Conservation (phyloP, 2,329 filamentous ascomycete genomes). For the Akanthomyces uredinophilus region DNA sequence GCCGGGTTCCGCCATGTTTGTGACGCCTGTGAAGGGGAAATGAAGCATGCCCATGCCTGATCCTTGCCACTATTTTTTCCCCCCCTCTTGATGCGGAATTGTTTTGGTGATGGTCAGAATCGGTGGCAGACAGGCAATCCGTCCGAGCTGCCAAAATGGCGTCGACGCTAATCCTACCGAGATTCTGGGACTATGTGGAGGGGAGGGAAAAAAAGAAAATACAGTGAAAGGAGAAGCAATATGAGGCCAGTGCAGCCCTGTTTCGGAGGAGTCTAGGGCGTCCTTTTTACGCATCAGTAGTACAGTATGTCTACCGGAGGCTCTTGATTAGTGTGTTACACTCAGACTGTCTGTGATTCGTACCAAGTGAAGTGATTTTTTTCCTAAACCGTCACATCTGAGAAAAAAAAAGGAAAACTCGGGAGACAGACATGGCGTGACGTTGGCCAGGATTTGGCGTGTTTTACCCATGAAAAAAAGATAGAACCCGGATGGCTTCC, state of each 20-base stretch:
- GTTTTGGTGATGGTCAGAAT: background rate
- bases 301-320: too few relatives aligned
- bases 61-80: background rate
- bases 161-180: background rate
- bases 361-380: background rate
- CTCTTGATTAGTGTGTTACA: background rate
- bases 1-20: conserved; percentile 1
- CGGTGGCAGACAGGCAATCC: background rate
- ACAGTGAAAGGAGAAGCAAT: background rate
- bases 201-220: background rate
- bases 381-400: background rate
- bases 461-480: background rate
- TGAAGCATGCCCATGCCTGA: background rate
- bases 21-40: background rate
- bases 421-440: background rate
- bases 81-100: background rate
- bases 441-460: background rate
- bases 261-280: background rate
- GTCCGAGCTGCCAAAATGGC: background rate
- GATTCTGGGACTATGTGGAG: background rate
- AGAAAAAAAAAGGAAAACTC: background rate
- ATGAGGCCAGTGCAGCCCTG: background rate
- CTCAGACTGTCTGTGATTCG: background rate
- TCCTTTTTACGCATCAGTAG: too few relatives aligned
- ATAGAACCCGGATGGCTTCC: conserved; percentile 8